These are phyloP conservation scores for Cyphellophora attinorum DNA, from an alignment of 2,329 filamentous ascomycete genomes.

Conservation along the genomic window DNA sequence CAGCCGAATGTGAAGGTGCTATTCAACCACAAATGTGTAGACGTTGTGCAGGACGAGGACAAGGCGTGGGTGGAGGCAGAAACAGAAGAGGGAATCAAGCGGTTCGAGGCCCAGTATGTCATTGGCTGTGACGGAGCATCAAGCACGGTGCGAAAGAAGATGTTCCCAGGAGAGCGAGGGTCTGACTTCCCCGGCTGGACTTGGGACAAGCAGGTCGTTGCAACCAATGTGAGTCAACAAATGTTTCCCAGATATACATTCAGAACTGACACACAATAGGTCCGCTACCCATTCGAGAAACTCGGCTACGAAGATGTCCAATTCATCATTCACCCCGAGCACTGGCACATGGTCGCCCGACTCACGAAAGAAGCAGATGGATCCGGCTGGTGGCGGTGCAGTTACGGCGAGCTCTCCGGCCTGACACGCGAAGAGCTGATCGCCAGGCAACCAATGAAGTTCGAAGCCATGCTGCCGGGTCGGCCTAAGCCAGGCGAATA, in stretches of 20 bases:
- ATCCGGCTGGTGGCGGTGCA: constrained; percentile 54
- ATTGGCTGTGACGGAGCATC: constrained; percentile 43
- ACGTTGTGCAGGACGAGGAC: constrained; percentile 13
- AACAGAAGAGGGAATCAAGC: constrained; percentile 12
- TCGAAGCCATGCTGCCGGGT: constrained; percentile 49
- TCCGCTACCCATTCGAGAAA: constrained; percentile 14
- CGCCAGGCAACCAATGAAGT: constrained; percentile 47
- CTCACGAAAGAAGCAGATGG: constrained; percentile 40
- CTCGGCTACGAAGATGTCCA: constrained; percentile 16
- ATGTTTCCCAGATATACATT: neutral
- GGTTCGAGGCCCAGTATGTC: constrained; percentile 23
- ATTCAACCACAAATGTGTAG: constrained; percentile 34
- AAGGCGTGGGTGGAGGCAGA: constrained; percentile 15
- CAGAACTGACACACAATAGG: too few species aligned
- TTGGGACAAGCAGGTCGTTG: constrained; percentile 17
- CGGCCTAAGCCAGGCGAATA: constrained; percentile 51
- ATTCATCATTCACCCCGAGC: constrained; percentile 52
- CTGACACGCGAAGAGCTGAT: constrained; percentile 47
- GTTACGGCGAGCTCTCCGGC: constrained; percentile 49
- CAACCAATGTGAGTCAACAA: constrained; percentile 14
- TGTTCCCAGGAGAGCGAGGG: constrained; percentile 13
- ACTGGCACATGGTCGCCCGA: constrained; percentile 55
- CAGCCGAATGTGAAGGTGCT: constrained; percentile 26
- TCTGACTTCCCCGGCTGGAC: constrained; percentile 16
- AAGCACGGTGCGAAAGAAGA: constrained; percentile 28